Percentiles rank a stretch among this genome's conserved stretches.
Evolutionary conservation across 768 basidiomycete species (phyloP).

Genomic region (Tulasnella sp.): DNA sequence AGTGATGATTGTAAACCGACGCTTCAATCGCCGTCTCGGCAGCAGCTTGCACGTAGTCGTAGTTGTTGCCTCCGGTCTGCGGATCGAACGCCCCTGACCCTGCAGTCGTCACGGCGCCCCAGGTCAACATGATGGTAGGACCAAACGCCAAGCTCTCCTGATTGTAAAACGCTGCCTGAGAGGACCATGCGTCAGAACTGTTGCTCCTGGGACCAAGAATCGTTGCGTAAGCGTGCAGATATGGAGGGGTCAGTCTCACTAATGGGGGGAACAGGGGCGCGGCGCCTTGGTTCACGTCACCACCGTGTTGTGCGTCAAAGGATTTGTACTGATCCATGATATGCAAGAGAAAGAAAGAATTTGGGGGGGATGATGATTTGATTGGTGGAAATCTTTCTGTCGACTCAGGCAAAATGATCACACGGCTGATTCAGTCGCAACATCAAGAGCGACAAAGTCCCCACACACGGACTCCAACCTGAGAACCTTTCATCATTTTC

Average conservation of each 20-base stretch:
- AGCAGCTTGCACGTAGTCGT: background rate
- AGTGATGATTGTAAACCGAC: background rate
- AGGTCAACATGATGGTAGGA: background rate
- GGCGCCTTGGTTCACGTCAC: background rate
- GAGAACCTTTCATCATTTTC: too few relatives aligned
- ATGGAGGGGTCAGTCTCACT: conserved; percentile 1
- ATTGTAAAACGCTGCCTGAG: conserved; percentile 1
- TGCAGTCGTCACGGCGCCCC: background rate
- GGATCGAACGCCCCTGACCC: background rate
- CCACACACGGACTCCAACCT: too few relatives aligned
- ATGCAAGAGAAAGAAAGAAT: too few relatives aligned
- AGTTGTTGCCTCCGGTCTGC: background rate
- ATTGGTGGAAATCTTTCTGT: too few relatives aligned
- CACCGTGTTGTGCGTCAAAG: background rate
- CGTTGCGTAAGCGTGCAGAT: background rate
- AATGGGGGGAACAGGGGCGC: background rate
- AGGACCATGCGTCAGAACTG: background rate
- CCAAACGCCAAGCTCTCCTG: background rate
- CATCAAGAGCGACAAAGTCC: too few relatives aligned
- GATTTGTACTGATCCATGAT: background rate
- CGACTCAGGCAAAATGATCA: too few relatives aligned
- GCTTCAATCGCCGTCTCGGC: background rate
- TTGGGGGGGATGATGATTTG: too few relatives aligned
- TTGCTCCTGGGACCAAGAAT: background rate
- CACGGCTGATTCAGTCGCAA: too few relatives aligned